phyloP scores from a whole-genome alignment of 768 basidiomycete species.

The Podaxis pistillaris region DNA sequence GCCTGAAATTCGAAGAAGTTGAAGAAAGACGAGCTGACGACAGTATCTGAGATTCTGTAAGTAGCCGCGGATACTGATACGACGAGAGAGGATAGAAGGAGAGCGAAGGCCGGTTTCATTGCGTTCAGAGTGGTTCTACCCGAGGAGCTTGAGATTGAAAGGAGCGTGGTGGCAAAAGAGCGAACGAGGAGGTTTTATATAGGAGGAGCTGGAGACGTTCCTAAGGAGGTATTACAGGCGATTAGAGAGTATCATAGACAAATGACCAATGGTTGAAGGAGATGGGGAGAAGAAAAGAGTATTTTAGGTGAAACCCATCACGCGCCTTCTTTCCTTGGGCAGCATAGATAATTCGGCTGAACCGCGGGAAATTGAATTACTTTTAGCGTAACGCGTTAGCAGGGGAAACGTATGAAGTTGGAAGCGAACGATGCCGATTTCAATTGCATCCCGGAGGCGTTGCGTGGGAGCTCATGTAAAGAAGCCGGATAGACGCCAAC shows the following conservation, averaged over 20 bases:
- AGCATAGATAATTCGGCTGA: background rate
- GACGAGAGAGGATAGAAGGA: background rate
- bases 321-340: background rate
- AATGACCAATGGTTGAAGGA: background rate
- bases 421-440: background rate
- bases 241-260: background rate
- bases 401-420: background rate
- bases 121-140: background rate
- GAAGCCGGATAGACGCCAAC: no score
- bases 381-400: background rate
- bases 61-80: conserved; percentile 10
- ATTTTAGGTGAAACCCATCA: background rate
- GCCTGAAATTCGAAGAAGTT: conserved; percentile 46
- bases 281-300: background rate
- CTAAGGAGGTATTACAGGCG: background rate
- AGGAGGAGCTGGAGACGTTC: background rate
- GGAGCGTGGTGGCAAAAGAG: background rate
- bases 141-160: background rate
- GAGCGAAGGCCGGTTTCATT: conserved; percentile 3
- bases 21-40: conserved; percentile 46
- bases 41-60: conserved; percentile 40
- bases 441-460: background rate
- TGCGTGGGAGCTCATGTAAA: no score
- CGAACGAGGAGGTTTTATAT: background rate
- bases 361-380: background rate